A percentile compares a stretch with the other conserved stretches of the same genome.
phyloP scores from a whole-genome alignment of 179 eudicot genomes.

The Spinacia oleracea region DNA sequence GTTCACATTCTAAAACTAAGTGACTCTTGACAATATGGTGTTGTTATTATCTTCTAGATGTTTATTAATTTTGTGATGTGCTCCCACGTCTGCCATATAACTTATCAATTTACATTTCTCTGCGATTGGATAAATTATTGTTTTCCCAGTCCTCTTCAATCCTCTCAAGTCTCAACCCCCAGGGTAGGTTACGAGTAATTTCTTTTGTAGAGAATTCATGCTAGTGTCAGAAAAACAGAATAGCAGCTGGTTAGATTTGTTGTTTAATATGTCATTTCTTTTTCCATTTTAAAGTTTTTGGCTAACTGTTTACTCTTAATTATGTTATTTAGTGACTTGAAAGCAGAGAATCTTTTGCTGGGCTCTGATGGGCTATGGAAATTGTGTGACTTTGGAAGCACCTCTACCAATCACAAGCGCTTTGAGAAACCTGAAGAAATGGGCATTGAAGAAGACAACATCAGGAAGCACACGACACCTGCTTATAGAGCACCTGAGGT shows the following conservation, averaged over 20 bases:
- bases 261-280: neutral
- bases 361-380: conserved; percentile 95
- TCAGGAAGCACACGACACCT: conserved; percentile 97
- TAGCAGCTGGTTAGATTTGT: neutral
- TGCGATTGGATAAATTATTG: neutral
- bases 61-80: conserved; percentile 8
- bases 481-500: conserved; percentile 99
- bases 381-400: conserved; percentile 95
- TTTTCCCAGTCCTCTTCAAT: neutral
- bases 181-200: neutral
- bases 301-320: conserved; percentile 12
- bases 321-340: conserved; percentile 69
- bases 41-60: neutral
- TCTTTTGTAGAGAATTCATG: neutral
- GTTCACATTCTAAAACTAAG: too few species aligned
- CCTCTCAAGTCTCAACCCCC: neutral
- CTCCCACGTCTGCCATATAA: neutral
- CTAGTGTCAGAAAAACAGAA: neutral
- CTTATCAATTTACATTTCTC: neutral
- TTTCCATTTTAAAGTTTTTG: neutral
- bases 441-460: conserved; percentile 98
- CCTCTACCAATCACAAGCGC: conserved; percentile 89
- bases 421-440: conserved; percentile 97
- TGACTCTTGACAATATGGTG: neutral
- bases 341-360: conserved; percentile 90